Percentiles rank a stretch among this genome's conserved stretches.
Conservation (phyloP, 2,329 filamentous ascomycete species). For the Ploettnerulaceae sp. region DNA sequence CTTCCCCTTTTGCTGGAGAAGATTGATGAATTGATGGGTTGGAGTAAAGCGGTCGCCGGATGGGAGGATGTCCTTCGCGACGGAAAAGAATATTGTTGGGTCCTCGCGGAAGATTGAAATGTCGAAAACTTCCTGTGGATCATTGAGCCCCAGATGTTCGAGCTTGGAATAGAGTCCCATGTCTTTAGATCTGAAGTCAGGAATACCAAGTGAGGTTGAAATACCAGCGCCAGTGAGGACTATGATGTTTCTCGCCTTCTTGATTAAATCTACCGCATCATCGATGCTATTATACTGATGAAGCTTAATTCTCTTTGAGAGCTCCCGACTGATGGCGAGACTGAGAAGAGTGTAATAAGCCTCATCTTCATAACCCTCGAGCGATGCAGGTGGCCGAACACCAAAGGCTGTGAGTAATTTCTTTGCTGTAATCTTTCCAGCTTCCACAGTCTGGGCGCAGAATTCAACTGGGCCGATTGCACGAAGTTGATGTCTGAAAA, state of each 20-base stretch:
- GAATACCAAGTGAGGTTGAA: conserved; percentile 92
- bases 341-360: conserved; percentile 71
- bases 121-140: conserved; percentile 95
- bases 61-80: conserved; percentile 87
- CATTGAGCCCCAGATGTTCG: conserved; percentile 65
- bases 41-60: conserved; percentile 76
- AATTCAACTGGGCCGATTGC: conserved; percentile 75
- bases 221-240: conserved; percentile 95
- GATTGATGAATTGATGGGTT: conserved; percentile 87
- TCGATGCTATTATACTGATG: conserved; percentile 77
- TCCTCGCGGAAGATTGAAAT: conserved; percentile 82
- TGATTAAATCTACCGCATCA: conserved; percentile 76
- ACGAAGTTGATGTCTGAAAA: conserved; percentile 66
- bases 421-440: conserved; percentile 67
- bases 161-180: conserved; percentile 88
- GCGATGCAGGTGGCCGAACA: conserved; percentile 66
- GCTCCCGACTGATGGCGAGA: conserved; percentile 72
- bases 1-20: conserved; percentile 83
- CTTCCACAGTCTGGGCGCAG: conserved; percentile 64
- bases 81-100: conserved; percentile 83
- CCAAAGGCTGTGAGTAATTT: conserved; percentile 85
- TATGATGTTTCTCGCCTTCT: conserved; percentile 75
- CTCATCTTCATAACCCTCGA: conserved; percentile 68
- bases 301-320: conserved; percentile 77
- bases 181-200: conserved; percentile 91